Base-by-base conservation (phyloP, 2,329 filamentous ascomycete genomes). In the Trichoderma endophyticum region DNA sequence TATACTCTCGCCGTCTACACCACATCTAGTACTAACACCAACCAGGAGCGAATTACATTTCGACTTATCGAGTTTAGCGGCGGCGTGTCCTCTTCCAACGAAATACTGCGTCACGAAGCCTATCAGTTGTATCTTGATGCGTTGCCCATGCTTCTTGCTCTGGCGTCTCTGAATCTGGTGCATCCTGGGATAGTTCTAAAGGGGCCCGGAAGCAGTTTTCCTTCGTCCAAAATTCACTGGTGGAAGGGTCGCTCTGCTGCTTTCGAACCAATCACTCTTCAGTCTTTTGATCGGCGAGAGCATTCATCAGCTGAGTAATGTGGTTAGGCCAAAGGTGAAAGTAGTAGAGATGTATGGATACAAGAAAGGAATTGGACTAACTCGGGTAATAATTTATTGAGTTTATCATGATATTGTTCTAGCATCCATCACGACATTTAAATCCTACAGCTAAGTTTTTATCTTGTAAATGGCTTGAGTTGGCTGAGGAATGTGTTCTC, bases 21-120 rank as follows among this genome's bases (percentile, higher is more conserved):
- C 12, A 9, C 12, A 26, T 12, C 32, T 26, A 2, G 21, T 62
- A 63, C 26, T 63, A 12, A 62, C 18, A 11, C 34, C 15, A 26
- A 59, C 56, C 26, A 87, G 83, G 77, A 85, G 32, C 86, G 89
- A 39, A 90, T 91, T 77, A 84, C 89, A 74, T 92, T 86, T 79
- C 87, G 89, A 34, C 82, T 92, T 2, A 78, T 83, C 67, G 88
- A 91, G 77, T 91, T 87, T 75, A 82, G 83, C 0, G 80, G 81
- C 4, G 86, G 86, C 12, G 76, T 85, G 24, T 78, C 79, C 54
- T 62, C 59, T 4, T 62, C 32, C 21, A 62, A 62, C 11, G 11
- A 39, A 36, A 18, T 62, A 39, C 32, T 62, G 21, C 32, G 59
- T 24, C 59, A 88, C 73, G 87, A 90, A 75, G 82, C 77, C 4